A percentile compares a stretch with the other conserved stretches of the same genome.
Conservation (phyloP, 2,329 filamentous ascomycete genomes). For the Calcarisporium arbuscula region DNA sequence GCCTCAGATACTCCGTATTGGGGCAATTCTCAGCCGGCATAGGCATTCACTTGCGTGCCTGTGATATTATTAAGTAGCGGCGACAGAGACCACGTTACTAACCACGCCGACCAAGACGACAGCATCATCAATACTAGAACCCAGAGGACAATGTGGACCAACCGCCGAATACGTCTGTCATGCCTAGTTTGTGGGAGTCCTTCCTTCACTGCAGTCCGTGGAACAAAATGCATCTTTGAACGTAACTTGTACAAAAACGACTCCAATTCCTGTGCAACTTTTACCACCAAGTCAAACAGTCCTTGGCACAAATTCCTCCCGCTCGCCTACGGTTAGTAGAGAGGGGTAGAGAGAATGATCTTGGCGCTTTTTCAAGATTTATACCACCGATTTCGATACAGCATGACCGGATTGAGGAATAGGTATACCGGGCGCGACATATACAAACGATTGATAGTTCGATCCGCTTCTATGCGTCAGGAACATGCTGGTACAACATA, state of each 20-base stretch:
- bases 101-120: constrained; percentile 4
- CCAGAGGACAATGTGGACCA: constrained; percentile 6
- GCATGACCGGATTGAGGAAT: constrained; percentile 6
- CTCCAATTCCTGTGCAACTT: constrained; percentile 5
- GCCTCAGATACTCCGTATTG: constrained; percentile 5
- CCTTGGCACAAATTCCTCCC: constrained; percentile 3
- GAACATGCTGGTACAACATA: constrained; percentile 7
- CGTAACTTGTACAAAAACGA: constrained; percentile 9
- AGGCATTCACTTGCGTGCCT: no score
- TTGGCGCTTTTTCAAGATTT: constrained; percentile 6
- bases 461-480: constrained; percentile 4
- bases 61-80: no score
- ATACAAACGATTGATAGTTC: constrained; percentile 3
- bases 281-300: constrained; percentile 1
- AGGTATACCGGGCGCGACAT: constrained; percentile 1
- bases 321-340: constrained; percentile 4
- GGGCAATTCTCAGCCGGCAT: constrained; percentile 5
- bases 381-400: constrained; percentile 6
- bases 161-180: constrained; percentile 4
- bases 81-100: constrained; percentile 5
- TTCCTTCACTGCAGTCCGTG: constrained; percentile 5
- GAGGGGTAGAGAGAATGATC: constrained; percentile 7
- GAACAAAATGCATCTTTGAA: constrained; percentile 6
- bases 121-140: constrained; percentile 5
- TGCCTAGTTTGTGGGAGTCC: constrained; percentile 6